These are phyloP conservation scores for Clarireedia homoeocarpa DNA, from an alignment of 2,329 filamentous ascomycete species.

Conservation along the genomic window DNA sequence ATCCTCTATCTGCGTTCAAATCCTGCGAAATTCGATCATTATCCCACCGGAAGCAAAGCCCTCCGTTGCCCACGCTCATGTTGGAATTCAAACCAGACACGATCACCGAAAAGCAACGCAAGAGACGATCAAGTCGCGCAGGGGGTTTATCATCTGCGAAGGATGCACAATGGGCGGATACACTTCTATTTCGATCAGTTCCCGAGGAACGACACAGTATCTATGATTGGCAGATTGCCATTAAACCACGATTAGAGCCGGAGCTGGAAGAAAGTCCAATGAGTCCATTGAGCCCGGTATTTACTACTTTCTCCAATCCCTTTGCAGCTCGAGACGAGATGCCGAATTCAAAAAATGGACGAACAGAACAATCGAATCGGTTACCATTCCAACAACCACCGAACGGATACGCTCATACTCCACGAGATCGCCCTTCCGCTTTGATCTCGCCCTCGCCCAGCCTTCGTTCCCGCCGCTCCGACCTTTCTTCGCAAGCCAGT, in stretches of 20 bases:
- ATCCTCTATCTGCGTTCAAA: slow-evolving; percentile 28
- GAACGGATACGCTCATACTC: slow-evolving; percentile 33
- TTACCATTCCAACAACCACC: slow-evolving; percentile 38
- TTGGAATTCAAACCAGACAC: slow-evolving; percentile 45
- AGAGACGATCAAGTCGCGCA: slow-evolving; percentile 56
- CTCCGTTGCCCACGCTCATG: slow-evolving; percentile 51
- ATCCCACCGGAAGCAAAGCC: slow-evolving; percentile 54
- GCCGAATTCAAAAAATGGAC: slow-evolving; percentile 11
- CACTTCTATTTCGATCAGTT: slow-evolving; percentile 49
- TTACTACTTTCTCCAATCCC: slow-evolving; percentile 27
- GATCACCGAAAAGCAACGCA: slow-evolving; percentile 50
- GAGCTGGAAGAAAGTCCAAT: slow-evolving; percentile 18
- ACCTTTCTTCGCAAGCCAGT: slow-evolving; percentile 41
- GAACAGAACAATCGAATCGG: slow-evolving; percentile 37
- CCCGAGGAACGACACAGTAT: slow-evolving; percentile 46
- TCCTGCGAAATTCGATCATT: slow-evolving; percentile 42
- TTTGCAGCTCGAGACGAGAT: slow-evolving; percentile 20
- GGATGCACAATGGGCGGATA: slow-evolving; percentile 27
- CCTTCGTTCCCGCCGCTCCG: slow-evolving; percentile 53
- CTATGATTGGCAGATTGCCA: slow-evolving; percentile 47
- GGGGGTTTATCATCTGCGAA: slow-evolving; percentile 38
- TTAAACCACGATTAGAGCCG: slow-evolving; percentile 31
- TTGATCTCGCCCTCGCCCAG: slow-evolving; percentile 52
- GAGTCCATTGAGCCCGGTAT: slow-evolving; percentile 22
- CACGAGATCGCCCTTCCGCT: slow-evolving; percentile 38